These are phyloP conservation scores for Stellera chamaejasme DNA, from an alignment of 345 rosid species.

Conservation along the genomic window DNA sequence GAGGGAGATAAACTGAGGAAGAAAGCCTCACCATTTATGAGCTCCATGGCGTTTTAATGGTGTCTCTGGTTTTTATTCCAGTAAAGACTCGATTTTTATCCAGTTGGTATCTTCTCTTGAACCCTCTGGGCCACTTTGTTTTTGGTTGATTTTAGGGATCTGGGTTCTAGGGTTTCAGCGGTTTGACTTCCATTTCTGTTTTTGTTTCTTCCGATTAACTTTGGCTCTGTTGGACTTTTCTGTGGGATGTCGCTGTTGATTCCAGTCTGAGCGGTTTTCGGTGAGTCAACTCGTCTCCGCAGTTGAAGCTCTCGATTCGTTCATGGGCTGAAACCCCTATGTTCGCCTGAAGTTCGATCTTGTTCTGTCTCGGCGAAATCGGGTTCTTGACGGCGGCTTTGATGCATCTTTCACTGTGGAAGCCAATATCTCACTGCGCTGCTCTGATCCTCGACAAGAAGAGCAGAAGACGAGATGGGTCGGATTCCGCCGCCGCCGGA, in stretches of 20 bases:
- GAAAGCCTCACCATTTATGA: constrained; percentile 1
- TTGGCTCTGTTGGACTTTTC: constrained; percentile 25
- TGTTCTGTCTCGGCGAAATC: constrained; percentile 12
- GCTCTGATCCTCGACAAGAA: constrained; percentile 86
- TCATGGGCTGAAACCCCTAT: constrained; percentile 21
- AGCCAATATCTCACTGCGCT: constrained; percentile 96
- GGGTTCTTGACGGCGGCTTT: constrained; percentile 18
- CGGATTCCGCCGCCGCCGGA: constrained; percentile 47
- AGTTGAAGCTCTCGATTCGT: constrained; percentile 14
- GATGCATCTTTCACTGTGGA: constrained; percentile 99
- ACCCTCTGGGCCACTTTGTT: constrained; percentile 17
- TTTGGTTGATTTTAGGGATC: constrained; percentile 40
- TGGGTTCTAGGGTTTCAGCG: constrained; percentile 52
- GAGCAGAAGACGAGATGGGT: constrained; percentile 64
- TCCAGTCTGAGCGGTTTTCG: constrained; percentile 2
- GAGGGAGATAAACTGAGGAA: constrained; percentile 11
- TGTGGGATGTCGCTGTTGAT: constrained; percentile 18
- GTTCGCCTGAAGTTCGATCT: constrained; percentile 14
- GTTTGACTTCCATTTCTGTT: constrained; percentile 32
- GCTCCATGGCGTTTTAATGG: constrained; percentile 20
- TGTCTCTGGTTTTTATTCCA: constrained; percentile 10
- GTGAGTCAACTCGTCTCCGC: not conserved
- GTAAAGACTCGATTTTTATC: constrained; percentile 6
- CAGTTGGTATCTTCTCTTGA: constrained; percentile 7
- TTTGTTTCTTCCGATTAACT: constrained; percentile 27